Evolutionary conservation across 1,284 basidiomycete genomes (phyloP), one percentile per base, ranked within the genome.

Genomic region (Ganoderma boninense): DNA sequence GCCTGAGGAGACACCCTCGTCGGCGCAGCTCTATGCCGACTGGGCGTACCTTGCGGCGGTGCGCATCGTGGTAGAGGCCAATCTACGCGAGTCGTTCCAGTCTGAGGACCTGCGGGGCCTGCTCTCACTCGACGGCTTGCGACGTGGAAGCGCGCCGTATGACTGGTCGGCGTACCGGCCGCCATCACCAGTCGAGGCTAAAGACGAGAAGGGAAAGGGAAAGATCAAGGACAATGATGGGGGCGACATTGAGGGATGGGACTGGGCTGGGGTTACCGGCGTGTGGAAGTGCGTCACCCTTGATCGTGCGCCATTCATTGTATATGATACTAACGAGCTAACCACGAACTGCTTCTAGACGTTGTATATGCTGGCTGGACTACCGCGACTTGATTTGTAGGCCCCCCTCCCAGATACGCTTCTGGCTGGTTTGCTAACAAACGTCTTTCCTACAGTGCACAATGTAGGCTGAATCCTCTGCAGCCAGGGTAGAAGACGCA

Each of bases 251-350:
- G 81, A 82, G 4, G 87, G 86, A 0, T 90, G 87, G 87, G 88
- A 90, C 72, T 90, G 88, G 88, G 89, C 89, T 0, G 89, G 88
- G 7, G 86, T 85, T 1, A 79, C 82, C 42, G 89, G 89, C 16
- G 79, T 84, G 68, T 90, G 89, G 88, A 82, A 83, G 87, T 76
- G 35, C n/a, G n/a, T n/a, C n/a, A n/a, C n/a, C n/a, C n/a, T n/a
- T n/a, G n/a, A n/a, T n/a, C n/a, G n/a, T n/a, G n/a, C n/a, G n/a
- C n/a, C n/a, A n/a, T n/a, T n/a, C n/a, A n/a, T n/a, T n/a, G n/a
- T n/a, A n/a, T n/a, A n/a, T n/a, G n/a, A n/a, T n/a, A n/a, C n/a
- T n/a, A n/a, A n/a, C n/a, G n/a, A n/a, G n/a, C n/a, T n/a, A n/a
- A n/a, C n/a, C n/a, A n/a, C n/a, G n/a, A n/a, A n/a, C n/a, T n/a